Evolutionary conservation across 805 yeast species (phyloP).

Genomic region (Peterozyma xylosa): DNA sequence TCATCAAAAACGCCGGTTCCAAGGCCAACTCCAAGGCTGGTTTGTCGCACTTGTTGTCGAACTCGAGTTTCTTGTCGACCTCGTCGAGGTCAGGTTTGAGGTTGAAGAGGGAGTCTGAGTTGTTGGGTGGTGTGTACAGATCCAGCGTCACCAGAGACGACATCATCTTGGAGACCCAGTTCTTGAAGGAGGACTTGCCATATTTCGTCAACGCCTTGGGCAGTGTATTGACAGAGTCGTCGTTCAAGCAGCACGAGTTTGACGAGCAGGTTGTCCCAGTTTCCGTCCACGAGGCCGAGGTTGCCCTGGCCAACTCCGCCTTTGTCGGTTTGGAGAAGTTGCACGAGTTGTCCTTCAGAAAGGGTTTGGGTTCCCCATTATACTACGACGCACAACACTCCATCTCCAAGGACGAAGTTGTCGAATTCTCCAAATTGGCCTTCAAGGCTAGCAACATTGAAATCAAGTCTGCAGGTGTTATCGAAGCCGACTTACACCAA

Average conservation of each 20-base stretch:
- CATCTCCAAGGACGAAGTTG: constrained; percentile 56
- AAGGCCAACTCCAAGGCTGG: constrained; percentile 67
- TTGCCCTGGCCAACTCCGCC: constrained; percentile 41
- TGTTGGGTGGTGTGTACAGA: constrained; percentile 77
- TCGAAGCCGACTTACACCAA: constrained; percentile 57
- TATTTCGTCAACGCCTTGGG: constrained; percentile 84
- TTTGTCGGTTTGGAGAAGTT: constrained; percentile 69
- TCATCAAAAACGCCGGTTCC: constrained; percentile 79
- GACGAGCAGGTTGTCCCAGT: constrained; percentile 77
- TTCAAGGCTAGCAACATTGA: constrained; percentile 67
- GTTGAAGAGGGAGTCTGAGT: constrained; percentile 89
- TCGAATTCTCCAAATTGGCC: constrained; percentile 55
- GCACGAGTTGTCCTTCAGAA: constrained; percentile 76
- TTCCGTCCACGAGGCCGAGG: constrained; percentile 55
- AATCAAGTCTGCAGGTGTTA: constrained; percentile 68
- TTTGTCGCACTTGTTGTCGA: constrained; percentile 75
- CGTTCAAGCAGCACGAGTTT: constrained; percentile 79
- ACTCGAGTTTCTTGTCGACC: constrained; percentile 81
- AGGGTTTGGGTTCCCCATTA: constrained; percentile 81
- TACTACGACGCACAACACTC: constrained; percentile 59
- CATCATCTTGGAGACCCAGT: constrained; percentile 70
- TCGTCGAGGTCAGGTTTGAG: constrained; percentile 80
- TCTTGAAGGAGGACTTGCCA: constrained; percentile 84
- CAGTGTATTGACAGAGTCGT: constrained; percentile 60
- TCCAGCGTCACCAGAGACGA: constrained; percentile 77